Conservation (phyloP, 2,329 filamentous ascomycete genomes). For the Mycosphaerelloides madeirae region DNA sequence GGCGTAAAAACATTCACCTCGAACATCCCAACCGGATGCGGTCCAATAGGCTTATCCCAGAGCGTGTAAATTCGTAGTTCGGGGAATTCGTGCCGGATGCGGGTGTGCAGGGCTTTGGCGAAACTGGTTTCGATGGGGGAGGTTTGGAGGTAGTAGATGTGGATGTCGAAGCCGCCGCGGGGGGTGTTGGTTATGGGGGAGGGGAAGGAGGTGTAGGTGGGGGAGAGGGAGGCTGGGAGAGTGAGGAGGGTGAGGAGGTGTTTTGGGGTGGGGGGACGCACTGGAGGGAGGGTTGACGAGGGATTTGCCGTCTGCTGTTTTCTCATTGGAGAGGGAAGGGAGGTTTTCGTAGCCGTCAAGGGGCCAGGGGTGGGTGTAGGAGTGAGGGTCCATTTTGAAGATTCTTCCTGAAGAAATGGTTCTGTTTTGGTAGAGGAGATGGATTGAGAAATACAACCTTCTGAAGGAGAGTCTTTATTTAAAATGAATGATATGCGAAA, state of each 20-base stretch:
- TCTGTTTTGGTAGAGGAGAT: too few relatives aligned
- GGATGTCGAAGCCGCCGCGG: slow-evolving; percentile 75
- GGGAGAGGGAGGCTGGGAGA: slow-evolving; percentile 55
- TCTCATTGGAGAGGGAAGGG: slow-evolving; percentile 42
- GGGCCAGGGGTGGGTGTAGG: slow-evolving; percentile 53
- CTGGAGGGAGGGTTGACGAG: slow-evolving; percentile 61
- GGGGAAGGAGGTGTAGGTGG: slow-evolving; percentile 65
- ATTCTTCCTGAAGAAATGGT: too few relatives aligned
- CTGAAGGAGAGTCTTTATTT: too few relatives aligned
- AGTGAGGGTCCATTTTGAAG: slow-evolving; percentile 48
- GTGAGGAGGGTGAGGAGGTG: slow-evolving; percentile 54
- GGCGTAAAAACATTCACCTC: slow-evolving; percentile 86
- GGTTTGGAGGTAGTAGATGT: slow-evolving; percentile 72
- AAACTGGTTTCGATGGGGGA: slow-evolving; percentile 61
- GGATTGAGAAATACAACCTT: too few relatives aligned
- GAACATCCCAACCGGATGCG: slow-evolving; percentile 83
- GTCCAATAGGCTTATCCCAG: slow-evolving; percentile 73
- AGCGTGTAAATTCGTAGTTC: slow-evolving; percentile 77
- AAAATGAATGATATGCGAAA: too few relatives aligned
- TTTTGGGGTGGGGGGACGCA: too few relatives aligned
- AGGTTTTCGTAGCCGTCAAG: slow-evolving; percentile 48
- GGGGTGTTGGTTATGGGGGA: slow-evolving; percentile 59
- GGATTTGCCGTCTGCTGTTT: slow-evolving; percentile 65
- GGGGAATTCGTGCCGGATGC: slow-evolving; percentile 77
- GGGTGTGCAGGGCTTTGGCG: slow-evolving; percentile 68